These are phyloP conservation scores for Coemansia sp. DNA, from an alignment of 192 early-diverging fungal species.

Conservation along the genomic window DNA sequence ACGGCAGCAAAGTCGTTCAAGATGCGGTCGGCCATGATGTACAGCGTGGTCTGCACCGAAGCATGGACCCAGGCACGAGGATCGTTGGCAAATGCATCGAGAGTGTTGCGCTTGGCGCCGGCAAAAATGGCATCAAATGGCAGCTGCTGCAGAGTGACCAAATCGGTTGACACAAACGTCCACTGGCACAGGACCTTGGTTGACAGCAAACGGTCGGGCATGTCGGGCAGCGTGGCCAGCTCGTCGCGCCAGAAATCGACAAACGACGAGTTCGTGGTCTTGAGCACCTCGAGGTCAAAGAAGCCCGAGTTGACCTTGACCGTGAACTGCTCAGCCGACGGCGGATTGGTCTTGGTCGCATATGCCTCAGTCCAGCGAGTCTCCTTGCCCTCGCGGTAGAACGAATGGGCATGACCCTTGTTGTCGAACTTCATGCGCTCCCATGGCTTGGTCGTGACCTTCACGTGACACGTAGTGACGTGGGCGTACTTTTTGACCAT, in stretches of 20 bases:
- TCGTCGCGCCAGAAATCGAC: conserved; percentile 70
- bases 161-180: conserved; percentile 25
- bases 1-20: conserved; percentile 61
- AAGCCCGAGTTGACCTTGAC: conserved; percentile 68
- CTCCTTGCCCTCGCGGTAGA: conserved; percentile 69
- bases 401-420: conserved; percentile 69
- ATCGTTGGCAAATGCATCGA: conserved; percentile 73
- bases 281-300: conserved; percentile 71
- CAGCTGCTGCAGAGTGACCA: conserved; percentile 32
- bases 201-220: conserved; percentile 75
- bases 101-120: conserved; percentile 67
- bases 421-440: conserved; percentile 65
- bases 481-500: conserved; percentile 73
- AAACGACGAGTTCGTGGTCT: conserved; percentile 82
- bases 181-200: conserved; percentile 72
- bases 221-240: conserved; percentile 70
- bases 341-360: conserved; percentile 40
- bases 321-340: conserved; percentile 15
- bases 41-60: conserved; percentile 79
- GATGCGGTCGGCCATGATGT: conserved; percentile 69
- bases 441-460: conserved; percentile 75
- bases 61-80: conserved; percentile 62
- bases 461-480: conserved; percentile 62
- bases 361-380: conserved; percentile 62
- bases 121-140: conserved; percentile 60